Conservation (phyloP, 2,329 filamentous ascomycete genomes). For the Colletotrichum tanaceti region DNA sequence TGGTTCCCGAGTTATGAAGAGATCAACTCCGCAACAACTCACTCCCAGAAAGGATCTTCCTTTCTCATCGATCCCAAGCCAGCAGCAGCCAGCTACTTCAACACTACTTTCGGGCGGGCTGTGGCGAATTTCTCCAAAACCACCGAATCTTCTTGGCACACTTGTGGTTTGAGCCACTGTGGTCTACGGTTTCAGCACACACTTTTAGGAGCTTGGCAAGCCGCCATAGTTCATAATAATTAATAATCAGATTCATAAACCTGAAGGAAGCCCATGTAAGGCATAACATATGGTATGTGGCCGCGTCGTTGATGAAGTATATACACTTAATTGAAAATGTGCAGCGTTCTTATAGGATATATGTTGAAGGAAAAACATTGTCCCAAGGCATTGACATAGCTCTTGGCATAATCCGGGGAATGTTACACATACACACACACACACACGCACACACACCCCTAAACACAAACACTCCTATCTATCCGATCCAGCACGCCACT, state of each 20-base stretch:
- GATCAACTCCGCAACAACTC: no score
- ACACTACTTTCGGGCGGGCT: no score
- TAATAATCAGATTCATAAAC: not conserved
- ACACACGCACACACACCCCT: not conserved
- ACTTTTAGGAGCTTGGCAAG: not conserved
- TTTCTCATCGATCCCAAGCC: no score
- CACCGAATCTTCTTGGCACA: not conserved
- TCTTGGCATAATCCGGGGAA: not conserved
- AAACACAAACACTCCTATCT: not conserved
- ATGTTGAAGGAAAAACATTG: not conserved
- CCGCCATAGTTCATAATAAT: not conserved
- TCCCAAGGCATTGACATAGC: not conserved
- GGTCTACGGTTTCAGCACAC: not conserved
- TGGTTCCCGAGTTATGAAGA: no score
- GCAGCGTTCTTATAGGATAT: conserved; percentile 21
- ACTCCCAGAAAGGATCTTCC: no score
- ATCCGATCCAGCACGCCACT: not conserved
- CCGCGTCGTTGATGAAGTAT: conserved; percentile 17
- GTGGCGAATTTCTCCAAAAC: not conserved
- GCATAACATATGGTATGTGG: not conserved
- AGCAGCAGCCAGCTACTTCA: not conserved
- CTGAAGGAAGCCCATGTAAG: no score
- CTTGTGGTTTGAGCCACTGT: not conserved
- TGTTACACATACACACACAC: not conserved
- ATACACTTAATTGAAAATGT: conserved; percentile 27